phyloP scores from a whole-genome alignment of 192 early-diverging fungal species.

The Glomus cerebriforme region DNA sequence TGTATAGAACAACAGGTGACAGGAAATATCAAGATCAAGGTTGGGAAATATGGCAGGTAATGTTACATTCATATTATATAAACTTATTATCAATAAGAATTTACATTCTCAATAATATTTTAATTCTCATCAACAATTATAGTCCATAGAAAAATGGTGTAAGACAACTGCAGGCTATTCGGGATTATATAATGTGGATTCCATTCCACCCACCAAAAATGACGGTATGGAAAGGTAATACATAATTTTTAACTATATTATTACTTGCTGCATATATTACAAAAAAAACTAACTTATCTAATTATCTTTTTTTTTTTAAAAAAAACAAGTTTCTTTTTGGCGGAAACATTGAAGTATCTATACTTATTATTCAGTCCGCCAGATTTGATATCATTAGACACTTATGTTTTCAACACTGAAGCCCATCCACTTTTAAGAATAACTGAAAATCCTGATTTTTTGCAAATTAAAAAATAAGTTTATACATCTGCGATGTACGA shows the following conservation, averaged over 20 bases:
- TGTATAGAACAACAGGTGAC: conserved; percentile 72
- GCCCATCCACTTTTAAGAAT: conserved; percentile 70
- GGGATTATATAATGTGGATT: conserved; percentile 45
- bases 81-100: too few relatives aligned
- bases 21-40: conserved; percentile 66
- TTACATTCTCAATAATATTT: too few relatives aligned
- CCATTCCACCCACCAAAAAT: conserved; percentile 29
- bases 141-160: conserved; percentile 52
- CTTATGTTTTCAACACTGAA: conserved; percentile 94
- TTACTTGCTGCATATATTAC: neutral
- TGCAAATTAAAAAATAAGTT: too few relatives aligned
- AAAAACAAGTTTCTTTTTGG: conserved; percentile 39
- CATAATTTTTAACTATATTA: neutral
- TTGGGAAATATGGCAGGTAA: conserved; percentile 66
- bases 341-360: conserved; percentile 93
- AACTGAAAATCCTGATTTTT: too few relatives aligned
- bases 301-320: neutral
- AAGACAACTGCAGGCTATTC: conserved; percentile 51
- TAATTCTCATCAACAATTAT: neutral
- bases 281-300: neutral
- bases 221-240: conserved; percentile 57
- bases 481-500: too few relatives aligned
- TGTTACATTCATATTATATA: too few relatives aligned
- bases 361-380: conserved; percentile 82
- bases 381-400: conserved; percentile 63